Conservation (phyloP, 495 filamentous ascomycete species). For the Lasiosphaeria ovina region DNA sequence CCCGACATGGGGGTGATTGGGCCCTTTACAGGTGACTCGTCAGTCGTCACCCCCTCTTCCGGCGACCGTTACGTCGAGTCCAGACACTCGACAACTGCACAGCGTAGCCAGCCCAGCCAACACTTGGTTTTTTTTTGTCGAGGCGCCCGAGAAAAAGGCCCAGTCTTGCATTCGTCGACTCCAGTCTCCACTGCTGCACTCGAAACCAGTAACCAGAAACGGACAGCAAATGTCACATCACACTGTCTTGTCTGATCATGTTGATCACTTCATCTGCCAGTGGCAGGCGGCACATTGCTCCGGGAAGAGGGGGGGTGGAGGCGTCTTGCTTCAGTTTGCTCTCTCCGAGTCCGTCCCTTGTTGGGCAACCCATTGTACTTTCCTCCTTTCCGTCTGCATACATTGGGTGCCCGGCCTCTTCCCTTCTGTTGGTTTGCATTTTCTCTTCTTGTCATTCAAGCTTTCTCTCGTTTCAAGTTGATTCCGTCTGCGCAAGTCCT, state of each 20-base stretch:
- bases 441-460: not conserved
- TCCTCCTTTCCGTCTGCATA: not conserved
- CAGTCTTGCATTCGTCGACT: not conserved
- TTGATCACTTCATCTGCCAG: slow-evolving; percentile 8
- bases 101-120: not conserved
- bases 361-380: not conserved
- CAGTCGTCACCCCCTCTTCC: not conserved
- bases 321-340: not conserved
- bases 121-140: not conserved
- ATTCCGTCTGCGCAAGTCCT: too few species aligned
- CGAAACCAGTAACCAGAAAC: not conserved
- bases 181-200: slow-evolving; percentile 4
- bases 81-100: not conserved
- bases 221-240: not conserved
- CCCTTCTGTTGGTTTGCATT: too few species aligned
- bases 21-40: not conserved
- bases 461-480: not conserved
- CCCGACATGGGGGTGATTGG: slow-evolving; percentile 6
- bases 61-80: not conserved
- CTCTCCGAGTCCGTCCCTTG: not conserved
- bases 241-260: not conserved
- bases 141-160: not conserved
- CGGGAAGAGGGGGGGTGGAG: not conserved
- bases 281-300: slow-evolving; percentile 3
- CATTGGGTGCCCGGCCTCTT: not conserved